Evolutionary conservation across 371 early-diverging fungal species (phyloP), one percentile per base, ranked within the genome.

Genomic region (Haplosporangium sp.): DNA sequence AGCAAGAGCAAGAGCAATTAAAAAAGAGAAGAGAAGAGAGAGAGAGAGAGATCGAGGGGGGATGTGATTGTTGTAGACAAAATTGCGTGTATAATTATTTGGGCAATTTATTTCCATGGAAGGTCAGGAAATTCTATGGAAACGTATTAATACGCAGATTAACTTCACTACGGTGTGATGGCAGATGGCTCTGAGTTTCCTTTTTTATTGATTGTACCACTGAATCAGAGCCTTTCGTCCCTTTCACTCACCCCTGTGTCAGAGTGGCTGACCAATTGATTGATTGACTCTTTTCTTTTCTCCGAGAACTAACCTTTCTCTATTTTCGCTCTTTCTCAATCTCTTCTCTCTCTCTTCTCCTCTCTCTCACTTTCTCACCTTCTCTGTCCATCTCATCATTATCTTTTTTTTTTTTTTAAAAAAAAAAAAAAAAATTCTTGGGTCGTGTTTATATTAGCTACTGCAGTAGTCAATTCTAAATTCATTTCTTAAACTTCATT

Each of bases 151-250:
- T 10, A 53, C 4, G 7, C 20, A 20, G 19, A 27, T 50, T 50
- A 7, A 53, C 10, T 53, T 67, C 38, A 53, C 47, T 61, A 19
- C 37, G 58, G 55, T 39, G 60, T 59, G 4, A 47, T 47, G 42
- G 19, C 57, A n/a, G 34, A 27, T 53, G 53, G 27, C 53, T 53
- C 53, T 27, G 19, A 27, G 53, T 53, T 53, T 53, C 53, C 53
- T 53, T 53, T 53, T 53, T 53, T 53, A 53, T 5, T 13, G 4
- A 20, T 50, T 50, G 27, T 27, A 27, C 8, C 19, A 17, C 5
- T 4, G 50, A 11, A 50, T 8, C 42, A 42, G 42, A 42, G 27
- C 38, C 27, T 45, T 42, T 42, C 42, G 42, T 42, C 42, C 42
- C 42, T 47, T 47, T n/a, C 45, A 35, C 13, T 34, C 27, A 27